phyloP scores from a whole-genome alignment of 2,329 filamentous ascomycete genomes.

The Colletotrichum neosansevieriae region DNA sequence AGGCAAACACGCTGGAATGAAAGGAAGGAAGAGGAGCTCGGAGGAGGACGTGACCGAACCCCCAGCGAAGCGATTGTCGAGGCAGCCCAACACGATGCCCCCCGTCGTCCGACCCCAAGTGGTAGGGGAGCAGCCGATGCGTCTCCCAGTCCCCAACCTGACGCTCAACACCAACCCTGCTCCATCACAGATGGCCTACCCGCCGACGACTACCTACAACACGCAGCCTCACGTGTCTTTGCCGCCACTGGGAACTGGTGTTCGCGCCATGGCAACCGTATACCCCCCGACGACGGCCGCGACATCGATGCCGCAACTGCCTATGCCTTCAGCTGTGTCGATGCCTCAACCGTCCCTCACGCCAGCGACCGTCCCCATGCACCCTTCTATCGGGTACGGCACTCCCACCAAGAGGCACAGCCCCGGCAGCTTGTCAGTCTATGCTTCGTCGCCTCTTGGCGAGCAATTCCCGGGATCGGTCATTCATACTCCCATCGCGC shows the following conservation, averaged over 20 bases:
- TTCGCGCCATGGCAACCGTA: constrained; percentile 81
- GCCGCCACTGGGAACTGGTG: constrained; percentile 70
- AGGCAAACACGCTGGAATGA: constrained; percentile 54
- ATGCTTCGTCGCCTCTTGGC: constrained; percentile 77
- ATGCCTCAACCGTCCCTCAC: constrained; percentile 40
- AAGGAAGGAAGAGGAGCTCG: constrained; percentile 63
- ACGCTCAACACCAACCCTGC: constrained; percentile 67
- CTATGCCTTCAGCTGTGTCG: constrained; percentile 35
- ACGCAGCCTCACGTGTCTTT: constrained; percentile 66
- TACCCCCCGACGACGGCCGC: constrained; percentile 63
- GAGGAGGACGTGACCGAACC: constrained; percentile 65
- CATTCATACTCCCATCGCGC: constrained; percentile 67
- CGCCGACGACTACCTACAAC: constrained; percentile 54
- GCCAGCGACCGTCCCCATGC: constrained; percentile 40
- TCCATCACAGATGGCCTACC: constrained; percentile 47
- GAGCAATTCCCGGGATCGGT: constrained; percentile 68
- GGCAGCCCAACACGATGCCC: constrained; percentile 44
- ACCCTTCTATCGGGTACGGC: constrained; percentile 55
- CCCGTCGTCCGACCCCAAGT: constrained; percentile 28
- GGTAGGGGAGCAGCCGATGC: constrained; percentile 50
- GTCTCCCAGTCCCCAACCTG: constrained; percentile 79
- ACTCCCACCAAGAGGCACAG: constrained; percentile 68
- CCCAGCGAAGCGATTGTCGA: constrained; percentile 63
- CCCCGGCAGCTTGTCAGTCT: constrained; percentile 63
- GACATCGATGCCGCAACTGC: constrained; percentile 41